Conservation (phyloP, 1,284 basidiomycete species). For the Ustilago vetiveriae region DNA sequence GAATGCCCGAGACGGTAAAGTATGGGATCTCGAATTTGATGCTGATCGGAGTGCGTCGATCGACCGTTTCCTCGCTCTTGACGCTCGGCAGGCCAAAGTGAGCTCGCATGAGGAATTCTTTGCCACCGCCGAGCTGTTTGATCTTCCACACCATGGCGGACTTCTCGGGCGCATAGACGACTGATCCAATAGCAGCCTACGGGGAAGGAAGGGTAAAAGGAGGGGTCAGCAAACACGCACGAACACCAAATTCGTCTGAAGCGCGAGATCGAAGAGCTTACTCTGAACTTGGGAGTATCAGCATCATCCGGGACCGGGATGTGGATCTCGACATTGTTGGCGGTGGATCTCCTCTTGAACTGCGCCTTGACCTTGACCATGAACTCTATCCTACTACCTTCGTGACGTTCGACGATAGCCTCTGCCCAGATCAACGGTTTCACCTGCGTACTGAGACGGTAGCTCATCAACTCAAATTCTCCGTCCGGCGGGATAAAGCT, state of each 20-base stretch:
- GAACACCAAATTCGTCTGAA: neutral
- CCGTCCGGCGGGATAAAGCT: constrained; percentile 99
- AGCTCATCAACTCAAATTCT: constrained; percentile 98
- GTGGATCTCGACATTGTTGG: constrained; percentile 98
- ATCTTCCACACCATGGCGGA: constrained; percentile 68
- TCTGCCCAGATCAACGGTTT: constrained; percentile 99
- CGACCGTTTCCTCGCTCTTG: constrained; percentile 75
- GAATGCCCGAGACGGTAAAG: constrained; percentile 92
- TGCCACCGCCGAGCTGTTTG: constrained; percentile 66
- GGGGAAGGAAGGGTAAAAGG: neutral
- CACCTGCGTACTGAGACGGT: constrained; percentile 92
- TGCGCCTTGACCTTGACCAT: constrained; percentile 98
- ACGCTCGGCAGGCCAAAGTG: constrained; percentile 67
- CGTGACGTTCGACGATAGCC: constrained; percentile 92
- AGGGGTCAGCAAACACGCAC: constrained; percentile 1
- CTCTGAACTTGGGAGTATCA: constrained; percentile 92
- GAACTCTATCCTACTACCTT: constrained; percentile 92
- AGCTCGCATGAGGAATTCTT: constrained; percentile 66
- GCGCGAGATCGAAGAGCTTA: neutral
- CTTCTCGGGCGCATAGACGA: constrained; percentile 65
- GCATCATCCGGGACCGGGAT: constrained; percentile 98
- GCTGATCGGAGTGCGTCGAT: constrained; percentile 90
- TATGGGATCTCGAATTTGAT: constrained; percentile 99
- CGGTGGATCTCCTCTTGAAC: constrained; percentile 94
- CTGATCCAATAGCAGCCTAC: constrained; percentile 59